These are phyloP conservation scores for Phycomyces blakesleeanus DNA, from an alignment of 192 early-diverging fungal species.

Conservation along the genomic window DNA sequence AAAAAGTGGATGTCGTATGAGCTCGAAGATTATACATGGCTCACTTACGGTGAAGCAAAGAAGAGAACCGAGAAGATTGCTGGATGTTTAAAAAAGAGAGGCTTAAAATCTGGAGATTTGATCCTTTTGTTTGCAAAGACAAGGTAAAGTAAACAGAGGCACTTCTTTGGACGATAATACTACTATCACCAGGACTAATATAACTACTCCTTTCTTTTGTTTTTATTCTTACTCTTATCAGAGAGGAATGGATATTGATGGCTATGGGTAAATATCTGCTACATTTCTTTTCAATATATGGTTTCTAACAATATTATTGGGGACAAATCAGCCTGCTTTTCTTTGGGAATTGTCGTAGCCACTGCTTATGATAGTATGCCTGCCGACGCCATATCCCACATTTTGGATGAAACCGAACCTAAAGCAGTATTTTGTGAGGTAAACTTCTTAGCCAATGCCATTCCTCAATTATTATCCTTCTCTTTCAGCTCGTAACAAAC, in stretches of 20 bases:
- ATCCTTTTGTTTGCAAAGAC: constrained; percentile 49
- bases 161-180: background rate
- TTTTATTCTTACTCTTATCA: background rate
- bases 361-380: constrained; percentile 80
- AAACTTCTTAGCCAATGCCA: no score
- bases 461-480: no score
- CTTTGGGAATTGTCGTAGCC: constrained; percentile 59
- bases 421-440: constrained; percentile 48
- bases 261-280: constrained; percentile 17
- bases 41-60: constrained; percentile 56
- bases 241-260: constrained; percentile 32
- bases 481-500: no score
- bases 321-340: constrained; percentile 47
- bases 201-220: no score
- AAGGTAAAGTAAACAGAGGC: constrained; percentile 27
- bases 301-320: no score
- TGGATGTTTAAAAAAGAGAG: constrained; percentile 50
- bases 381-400: constrained; percentile 63
- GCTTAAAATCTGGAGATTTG: constrained; percentile 40
- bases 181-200: no score
- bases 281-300: background rate
- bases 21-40: constrained; percentile 64
- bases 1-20: constrained; percentile 75
- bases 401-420: constrained; percentile 45
- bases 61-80: constrained; percentile 41